These are phyloP conservation scores for Raffaelea albimanens DNA, from an alignment of 2,329 filamentous ascomycete species.

Conservation along the genomic window DNA sequence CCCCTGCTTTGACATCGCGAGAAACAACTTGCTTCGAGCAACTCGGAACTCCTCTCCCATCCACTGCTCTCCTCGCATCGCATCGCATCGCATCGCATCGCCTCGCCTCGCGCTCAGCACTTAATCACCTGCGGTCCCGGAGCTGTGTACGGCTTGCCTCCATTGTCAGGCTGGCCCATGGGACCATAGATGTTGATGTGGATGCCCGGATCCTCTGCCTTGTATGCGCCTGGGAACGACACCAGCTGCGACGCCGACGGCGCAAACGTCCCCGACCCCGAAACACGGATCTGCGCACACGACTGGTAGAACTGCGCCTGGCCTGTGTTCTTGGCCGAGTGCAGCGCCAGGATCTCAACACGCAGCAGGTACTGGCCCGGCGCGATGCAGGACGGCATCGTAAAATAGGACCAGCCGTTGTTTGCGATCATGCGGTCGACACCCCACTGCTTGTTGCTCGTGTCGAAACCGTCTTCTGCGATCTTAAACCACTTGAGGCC, in stretches of 20 bases:
- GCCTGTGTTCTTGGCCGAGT: slow-evolving; percentile 31
- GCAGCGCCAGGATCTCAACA: slow-evolving; percentile 43
- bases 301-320: slow-evolving; percentile 34
- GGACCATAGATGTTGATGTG: slow-evolving; percentile 36
- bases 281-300: slow-evolving; percentile 31
- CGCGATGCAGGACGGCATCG: slow-evolving; percentile 39
- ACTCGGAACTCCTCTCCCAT: no score
- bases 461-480: slow-evolving; percentile 37
- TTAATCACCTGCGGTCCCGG: slow-evolving; percentile 25
- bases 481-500: slow-evolving; percentile 46
- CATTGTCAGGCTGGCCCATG: slow-evolving; percentile 30
- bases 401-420: slow-evolving; percentile 37
- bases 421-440: slow-evolving; percentile 34
- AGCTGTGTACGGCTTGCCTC: slow-evolving; percentile 27
- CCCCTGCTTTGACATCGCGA: no score
- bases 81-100: no score
- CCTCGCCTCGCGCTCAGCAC: slow-evolving; percentile 16
- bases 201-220: slow-evolving; percentile 33
- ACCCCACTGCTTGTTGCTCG: slow-evolving; percentile 33
- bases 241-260: slow-evolving; percentile 27
- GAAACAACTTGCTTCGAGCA: no score
- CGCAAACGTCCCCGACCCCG: slow-evolving; percentile 28
- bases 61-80: no score
- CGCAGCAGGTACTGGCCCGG: slow-evolving; percentile 46
- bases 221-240: slow-evolving; percentile 35